Base-by-base conservation (phyloP, 2,329 filamentous ascomycete genomes). In the Leptoxyphium fumago region DNA sequence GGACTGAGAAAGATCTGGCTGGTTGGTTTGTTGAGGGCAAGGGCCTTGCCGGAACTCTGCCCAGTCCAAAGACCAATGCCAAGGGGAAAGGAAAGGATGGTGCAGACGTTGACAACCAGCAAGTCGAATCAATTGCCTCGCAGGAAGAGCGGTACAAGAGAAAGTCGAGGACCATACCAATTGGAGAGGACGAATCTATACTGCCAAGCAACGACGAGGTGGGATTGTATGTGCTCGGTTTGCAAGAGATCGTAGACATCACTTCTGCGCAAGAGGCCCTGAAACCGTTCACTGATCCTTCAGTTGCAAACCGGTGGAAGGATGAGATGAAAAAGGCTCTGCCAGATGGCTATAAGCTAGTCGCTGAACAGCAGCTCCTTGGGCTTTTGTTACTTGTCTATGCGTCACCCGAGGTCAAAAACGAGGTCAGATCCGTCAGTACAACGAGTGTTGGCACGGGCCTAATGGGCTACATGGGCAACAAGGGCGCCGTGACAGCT, bases 241-340 rank as follows among this genome's bases (percentile, higher is more conserved):
- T 98, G 44, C 91, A 98, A 59, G 91, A 98, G 64, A 78, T 96
- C 21, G 82, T 95, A 10, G 86, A 94, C 60, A 72, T 98, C 45
- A 82, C 80, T 21, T 80, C 82, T 29, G 77, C 86, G 2, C 74
- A 80, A 21, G 85, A 93, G 57, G 86, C 88, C 42, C 70, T 94
- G 54, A 75, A 77, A 47, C 76, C 77, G 5, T 94, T 84, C 57
- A 77, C 77, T 2, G 87, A 95, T 56, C 75, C 80, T 0, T 73
- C 72, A 5, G 73, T 80, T 1, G 75, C 80, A 28, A 78, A 77
- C 39, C 84, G 80, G 62, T 98, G 87, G 87, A 88, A 87, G 62
- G 73, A 75, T 11, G 80, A 83, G 0, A 65, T 95, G 40, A 74
- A 82, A 54, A 73, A 76, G 11, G 80, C 82, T 4, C 65, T 98